Base-by-base conservation (phyloP, 2,329 filamentous ascomycete species). In the Pyrenochaeta sp. region DNA sequence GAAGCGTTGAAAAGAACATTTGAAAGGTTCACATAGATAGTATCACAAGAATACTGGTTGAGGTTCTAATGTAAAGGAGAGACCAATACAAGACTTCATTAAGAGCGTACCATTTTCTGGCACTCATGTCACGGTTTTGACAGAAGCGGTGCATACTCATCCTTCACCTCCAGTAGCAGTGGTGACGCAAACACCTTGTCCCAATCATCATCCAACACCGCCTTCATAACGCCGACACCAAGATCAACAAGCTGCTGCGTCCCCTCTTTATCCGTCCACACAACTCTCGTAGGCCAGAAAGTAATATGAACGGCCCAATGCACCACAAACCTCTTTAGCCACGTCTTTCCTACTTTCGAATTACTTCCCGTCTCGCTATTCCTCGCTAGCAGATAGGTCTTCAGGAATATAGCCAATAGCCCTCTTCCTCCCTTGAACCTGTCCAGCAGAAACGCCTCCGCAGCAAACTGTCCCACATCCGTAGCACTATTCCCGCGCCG, bases 401-500 rank as follows among this genome's bases (percentile, higher is more conserved):
- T 42, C 26, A 73, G 30, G 31, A 73, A 72, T 0, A 56, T 53
- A 8, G 20, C 3, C 3, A 55, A 48, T 9, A 73, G 38, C 0
- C 66, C 67, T 15, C 55, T 59, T 1, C 45, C 50, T 0, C 67
- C 68, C n/a, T 55, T 42, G 41, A 67, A 69, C 1, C 54, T 53
- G 53, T 73, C 70, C 0, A 72, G 57, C 4, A 73, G 52, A 24
- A 62, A 71, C 4, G 71, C 58, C 38, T 72, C 69, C 0, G 69
- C 69, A 11, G 65, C 61, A 36, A 73, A 73, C 26, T 72, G 70
- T 2, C 56, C 70, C 1, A 71, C 61, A 41, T 73, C 70, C 6
- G 69, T 72, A 6, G 69, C 69, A 10, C 60, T 60, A 3, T 37
- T 61, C 4, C 71, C 71, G 3, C 65, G 51, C 2, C 71, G 55